Evolutionary conservation across 106 monocot species (phyloP).

Genomic region (Dendrobium chrysotoxum): DNA sequence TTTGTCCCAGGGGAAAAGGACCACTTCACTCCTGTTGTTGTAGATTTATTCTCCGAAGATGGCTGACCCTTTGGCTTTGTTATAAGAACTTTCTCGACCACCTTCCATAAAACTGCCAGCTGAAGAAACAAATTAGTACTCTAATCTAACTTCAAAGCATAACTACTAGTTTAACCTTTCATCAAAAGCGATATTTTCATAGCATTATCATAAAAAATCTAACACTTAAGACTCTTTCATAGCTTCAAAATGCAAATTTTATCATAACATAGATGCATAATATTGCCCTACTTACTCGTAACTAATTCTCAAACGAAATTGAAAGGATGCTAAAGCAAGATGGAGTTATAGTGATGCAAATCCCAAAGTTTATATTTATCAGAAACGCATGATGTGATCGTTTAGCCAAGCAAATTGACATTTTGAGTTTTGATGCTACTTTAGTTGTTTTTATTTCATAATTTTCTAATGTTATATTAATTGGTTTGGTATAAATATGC

Average conservation of each 20-base stretch:
- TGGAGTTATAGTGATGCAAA: background rate
- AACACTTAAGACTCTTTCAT: background rate
- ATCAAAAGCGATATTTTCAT: background rate
- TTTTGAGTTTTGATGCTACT: background rate
- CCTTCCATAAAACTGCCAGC: slow-evolving; percentile 86
- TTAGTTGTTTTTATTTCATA: background rate
- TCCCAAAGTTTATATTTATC: background rate
- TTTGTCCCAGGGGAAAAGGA: slow-evolving; percentile 87
- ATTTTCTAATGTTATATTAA: too few relatives aligned
- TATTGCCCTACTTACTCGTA: background rate
- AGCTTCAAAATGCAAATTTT: background rate
- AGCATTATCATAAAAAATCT: background rate
- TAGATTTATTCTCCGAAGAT: slow-evolving; percentile 24
- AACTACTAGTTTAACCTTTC: background rate
- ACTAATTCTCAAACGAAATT: background rate
- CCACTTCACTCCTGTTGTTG: slow-evolving; percentile 66
- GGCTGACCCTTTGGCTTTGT: slow-evolving; percentile 36
- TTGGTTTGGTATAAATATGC: background rate
- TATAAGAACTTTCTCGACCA: slow-evolving; percentile 68
- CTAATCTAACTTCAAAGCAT: background rate
- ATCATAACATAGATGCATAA: background rate
- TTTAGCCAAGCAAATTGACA: background rate
- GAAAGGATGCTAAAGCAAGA: background rate
- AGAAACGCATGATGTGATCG: background rate
- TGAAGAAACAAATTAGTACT: slow-evolving; percentile 40